These are phyloP conservation scores for Monosporascus ibericus DNA, from an alignment of 2,329 filamentous ascomycete genomes.

Conservation along the genomic window DNA sequence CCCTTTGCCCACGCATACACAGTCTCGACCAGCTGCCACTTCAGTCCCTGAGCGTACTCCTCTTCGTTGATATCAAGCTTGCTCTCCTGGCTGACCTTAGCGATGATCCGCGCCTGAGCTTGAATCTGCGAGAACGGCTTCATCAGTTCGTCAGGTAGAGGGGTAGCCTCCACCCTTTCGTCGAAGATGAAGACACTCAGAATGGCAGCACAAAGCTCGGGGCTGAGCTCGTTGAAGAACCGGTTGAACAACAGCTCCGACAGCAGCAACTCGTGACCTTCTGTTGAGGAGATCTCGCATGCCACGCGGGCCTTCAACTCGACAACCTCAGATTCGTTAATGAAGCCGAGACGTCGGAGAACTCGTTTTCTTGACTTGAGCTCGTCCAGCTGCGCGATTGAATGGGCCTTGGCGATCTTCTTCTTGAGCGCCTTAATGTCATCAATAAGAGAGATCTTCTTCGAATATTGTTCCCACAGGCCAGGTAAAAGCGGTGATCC, in stretches of 20 bases:
- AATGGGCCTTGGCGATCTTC: slow-evolving; percentile 76
- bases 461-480: slow-evolving; percentile 80
- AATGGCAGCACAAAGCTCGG: slow-evolving; percentile 79
- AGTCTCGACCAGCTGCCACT: slow-evolving; percentile 95
- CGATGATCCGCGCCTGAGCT: slow-evolving; percentile 77
- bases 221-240: slow-evolving; percentile 93
- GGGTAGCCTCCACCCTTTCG: slow-evolving; percentile 78
- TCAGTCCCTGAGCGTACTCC: slow-evolving; percentile 83
- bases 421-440: slow-evolving; percentile 87
- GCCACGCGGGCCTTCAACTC: slow-evolving; percentile 95
- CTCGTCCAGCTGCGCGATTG: slow-evolving; percentile 89
- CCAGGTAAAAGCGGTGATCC: slow-evolving; percentile 78
- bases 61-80: slow-evolving; percentile 94
- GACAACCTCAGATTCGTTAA: slow-evolving; percentile 91
- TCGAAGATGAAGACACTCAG: slow-evolving; percentile 97
- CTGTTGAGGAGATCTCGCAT: slow-evolving; percentile 89
- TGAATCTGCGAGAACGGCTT: slow-evolving; percentile 86
- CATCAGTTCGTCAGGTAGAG: slow-evolving; percentile 74
- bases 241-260: slow-evolving; percentile 92
- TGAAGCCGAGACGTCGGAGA: slow-evolving; percentile 86
- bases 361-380: slow-evolving; percentile 95
- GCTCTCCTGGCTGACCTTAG: slow-evolving; percentile 90
- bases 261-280: slow-evolving; percentile 87
- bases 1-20: slow-evolving; percentile 89
- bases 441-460: slow-evolving; percentile 68